phyloP scores from a whole-genome alignment of 441 rosid species.

The Rhodomyrtus psidioides region DNA sequence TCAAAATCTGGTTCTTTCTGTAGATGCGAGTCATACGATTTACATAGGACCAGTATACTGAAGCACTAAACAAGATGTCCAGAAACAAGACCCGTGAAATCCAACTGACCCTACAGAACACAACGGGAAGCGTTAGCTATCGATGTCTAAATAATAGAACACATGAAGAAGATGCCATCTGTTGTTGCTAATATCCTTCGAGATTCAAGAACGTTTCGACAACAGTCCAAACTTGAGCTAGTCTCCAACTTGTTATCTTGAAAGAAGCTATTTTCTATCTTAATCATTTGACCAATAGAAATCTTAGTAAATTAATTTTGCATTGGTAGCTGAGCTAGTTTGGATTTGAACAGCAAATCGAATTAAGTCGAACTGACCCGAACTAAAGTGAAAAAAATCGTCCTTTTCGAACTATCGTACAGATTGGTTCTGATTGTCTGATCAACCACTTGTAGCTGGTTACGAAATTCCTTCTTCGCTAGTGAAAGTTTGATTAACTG shows the following conservation, averaged over 20 bases:
- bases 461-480: not conserved
- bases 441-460: not conserved
- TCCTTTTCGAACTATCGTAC: not conserved
- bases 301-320: not conserved
- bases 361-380: not conserved
- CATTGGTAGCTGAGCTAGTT: accelerated
- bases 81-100: not conserved
- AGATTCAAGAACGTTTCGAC: not conserved
- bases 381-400: not conserved
- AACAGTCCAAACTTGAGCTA: not conserved
- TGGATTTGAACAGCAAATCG: not conserved
- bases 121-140: not conserved
- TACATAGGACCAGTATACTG: not conserved
- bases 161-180: not conserved
- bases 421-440: not conserved
- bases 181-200: not conserved
- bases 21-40: not conserved
- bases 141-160: not conserved
- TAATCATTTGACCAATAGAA: not conserved
- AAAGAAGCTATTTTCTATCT: not conserved
- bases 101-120: not conserved
- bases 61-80: not conserved
- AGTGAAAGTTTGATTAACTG: not conserved
- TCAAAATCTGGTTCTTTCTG: not conserved
- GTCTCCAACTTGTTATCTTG: not conserved